Percentiles rank a stretch among this genome's conserved stretches.
phyloP scores from a whole-genome alignment of 352 stramenopile species.

The Phytophthora sansomeana region DNA sequence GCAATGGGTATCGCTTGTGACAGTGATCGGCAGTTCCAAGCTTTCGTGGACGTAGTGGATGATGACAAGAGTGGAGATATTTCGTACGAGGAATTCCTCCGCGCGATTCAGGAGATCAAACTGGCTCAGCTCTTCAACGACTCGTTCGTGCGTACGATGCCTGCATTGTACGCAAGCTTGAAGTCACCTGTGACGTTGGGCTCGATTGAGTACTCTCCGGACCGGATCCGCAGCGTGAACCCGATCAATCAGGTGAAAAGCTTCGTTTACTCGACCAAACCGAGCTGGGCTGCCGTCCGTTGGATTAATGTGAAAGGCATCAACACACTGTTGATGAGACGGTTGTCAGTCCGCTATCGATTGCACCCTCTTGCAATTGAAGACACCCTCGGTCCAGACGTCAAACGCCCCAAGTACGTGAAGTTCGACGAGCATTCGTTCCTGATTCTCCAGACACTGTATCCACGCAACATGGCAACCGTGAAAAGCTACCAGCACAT shows the following conservation, averaged over 20 bases:
- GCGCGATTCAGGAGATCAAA: slow-evolving; percentile 88
- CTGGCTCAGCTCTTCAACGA: slow-evolving; percentile 83
- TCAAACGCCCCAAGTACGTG: slow-evolving; percentile 82
- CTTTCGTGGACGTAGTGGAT: slow-evolving; percentile 82
- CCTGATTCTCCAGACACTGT: slow-evolving; percentile 69
- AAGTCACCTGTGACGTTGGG: slow-evolving; percentile 46
- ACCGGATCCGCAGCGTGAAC: slow-evolving; percentile 74
- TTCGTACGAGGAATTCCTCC: slow-evolving; percentile 83
- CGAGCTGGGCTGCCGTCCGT: slow-evolving; percentile 69
- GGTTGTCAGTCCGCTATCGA: slow-evolving; percentile 80
- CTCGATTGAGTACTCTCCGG: slow-evolving; percentile 77
- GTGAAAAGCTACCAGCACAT: slow-evolving; percentile 74
- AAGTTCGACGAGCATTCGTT: slow-evolving; percentile 85
- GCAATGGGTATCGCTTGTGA: slow-evolving; percentile 79
- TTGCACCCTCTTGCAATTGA: slow-evolving; percentile 83
- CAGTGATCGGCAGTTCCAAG: slow-evolving; percentile 65
- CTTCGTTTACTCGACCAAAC: slow-evolving; percentile 85
- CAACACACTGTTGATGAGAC: slow-evolving; percentile 62
- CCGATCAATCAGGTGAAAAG: slow-evolving; percentile 71
- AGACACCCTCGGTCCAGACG: slow-evolving; percentile 70
- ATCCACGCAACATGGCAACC: slow-evolving; percentile 46
- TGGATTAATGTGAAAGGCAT: slow-evolving; percentile 80
- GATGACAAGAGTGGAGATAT: slow-evolving; percentile 82
- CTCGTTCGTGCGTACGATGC: slow-evolving; percentile 54
- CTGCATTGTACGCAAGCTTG: slow-evolving; percentile 11